Evolutionary conservation across 768 basidiomycete genomes (phyloP).

Genomic region (Cyclocybe cylindracea): DNA sequence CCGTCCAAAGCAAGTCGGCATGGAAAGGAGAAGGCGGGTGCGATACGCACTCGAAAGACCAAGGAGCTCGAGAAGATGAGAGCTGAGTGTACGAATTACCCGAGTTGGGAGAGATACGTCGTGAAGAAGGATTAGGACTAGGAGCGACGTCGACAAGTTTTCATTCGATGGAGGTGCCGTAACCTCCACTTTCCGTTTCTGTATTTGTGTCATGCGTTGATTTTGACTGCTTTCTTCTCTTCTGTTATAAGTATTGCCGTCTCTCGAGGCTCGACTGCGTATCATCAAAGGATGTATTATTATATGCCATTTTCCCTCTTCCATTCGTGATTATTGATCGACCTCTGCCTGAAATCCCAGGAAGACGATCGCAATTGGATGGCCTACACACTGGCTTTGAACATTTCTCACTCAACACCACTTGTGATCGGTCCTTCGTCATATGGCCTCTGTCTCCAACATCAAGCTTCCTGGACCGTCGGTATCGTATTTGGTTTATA

Average conservation of each 20-base stretch:
- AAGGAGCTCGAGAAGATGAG: slow-evolving; percentile 34
- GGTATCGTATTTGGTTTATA: not conserved
- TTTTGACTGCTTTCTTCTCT: slow-evolving; percentile 3
- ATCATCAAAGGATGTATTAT: no score
- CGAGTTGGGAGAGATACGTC: slow-evolving; percentile 68
- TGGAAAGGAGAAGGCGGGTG: slow-evolving; percentile 30
- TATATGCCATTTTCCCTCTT: no score
- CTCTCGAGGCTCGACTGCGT: not conserved
- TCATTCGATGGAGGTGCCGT: slow-evolving; percentile 11
- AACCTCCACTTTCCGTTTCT: not conserved
- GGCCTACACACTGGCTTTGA: no score
- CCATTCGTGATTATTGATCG: no score
- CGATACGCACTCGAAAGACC: slow-evolving; percentile 25
- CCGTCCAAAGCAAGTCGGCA: slow-evolving; percentile 15
- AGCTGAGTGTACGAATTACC: slow-evolving; percentile 52
- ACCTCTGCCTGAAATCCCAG: no score
- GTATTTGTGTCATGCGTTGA: not conserved
- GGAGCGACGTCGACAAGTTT: not conserved
- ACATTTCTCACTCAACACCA: no score
- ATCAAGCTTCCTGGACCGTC: not conserved
- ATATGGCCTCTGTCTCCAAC: not conserved
- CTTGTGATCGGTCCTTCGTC: not conserved
- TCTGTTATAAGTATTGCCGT: slow-evolving; percentile 2
- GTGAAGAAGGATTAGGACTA: slow-evolving; percentile 34
- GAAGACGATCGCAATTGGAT: no score